Base-by-base conservation (phyloP, 164 flowering plant species). In the Tinospora cordifolia region DNA sequence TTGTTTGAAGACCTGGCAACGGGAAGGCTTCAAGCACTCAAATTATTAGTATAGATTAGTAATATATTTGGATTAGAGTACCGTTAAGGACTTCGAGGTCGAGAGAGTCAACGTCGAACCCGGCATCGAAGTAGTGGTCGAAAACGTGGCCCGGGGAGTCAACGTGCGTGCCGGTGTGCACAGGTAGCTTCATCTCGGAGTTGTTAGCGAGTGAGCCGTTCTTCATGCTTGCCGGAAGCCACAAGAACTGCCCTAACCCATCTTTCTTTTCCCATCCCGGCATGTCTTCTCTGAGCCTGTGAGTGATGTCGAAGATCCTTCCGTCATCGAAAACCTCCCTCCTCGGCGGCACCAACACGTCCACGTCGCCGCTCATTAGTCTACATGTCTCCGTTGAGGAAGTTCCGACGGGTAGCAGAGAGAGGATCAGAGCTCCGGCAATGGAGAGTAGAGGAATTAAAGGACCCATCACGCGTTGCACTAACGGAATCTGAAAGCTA, bases 91-190 rank as follows among this genome's bases (percentile, higher is more conserved):
- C 88, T 17, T 79, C 84, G 21, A 94, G 85, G 74, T 90, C 91
- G 30, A 94, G 96, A 8, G 95, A 85, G 54, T 90, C 95, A 22
- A 92, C 91, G 74, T 94, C 98, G 62, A 89, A 90, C 17, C 98
- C 98, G 36, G 93, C 95, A 60, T 94, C 93, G 30, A 85, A 90
- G 73, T 94, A 94, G 34, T 89, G 84, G 71, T 94, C 88, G 68
- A 68, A 85, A 40, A 90, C 86, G 65, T 94, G 98, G 0, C 96
- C 96, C 9, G 98, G 98, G n/a, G 98, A 87, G 65, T 94, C 97
- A 25, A 92, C 93, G 66, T 94, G 98, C 15, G 98, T 94, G 17
- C 98, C 98, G 11, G 93, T 83, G 77, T 94, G 98, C 25, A 86
- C 58, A 8, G 86, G 81, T 68, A 94, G 58, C 83, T 89, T 94